Conservation (phyloP, 306 rosid genomes). For the Quercus agrifolia region DNA sequence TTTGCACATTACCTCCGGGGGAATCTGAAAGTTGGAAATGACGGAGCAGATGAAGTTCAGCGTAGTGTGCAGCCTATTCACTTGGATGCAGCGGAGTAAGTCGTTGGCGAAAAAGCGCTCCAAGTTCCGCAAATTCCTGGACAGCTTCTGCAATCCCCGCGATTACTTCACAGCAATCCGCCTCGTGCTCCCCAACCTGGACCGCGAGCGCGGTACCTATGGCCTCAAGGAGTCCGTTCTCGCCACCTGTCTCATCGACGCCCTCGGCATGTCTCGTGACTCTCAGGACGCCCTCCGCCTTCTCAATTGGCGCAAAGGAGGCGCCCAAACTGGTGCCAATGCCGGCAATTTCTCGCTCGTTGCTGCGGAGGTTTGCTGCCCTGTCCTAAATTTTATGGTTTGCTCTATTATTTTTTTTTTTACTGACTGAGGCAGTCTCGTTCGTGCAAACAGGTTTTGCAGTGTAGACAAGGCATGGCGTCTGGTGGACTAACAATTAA, state of each 20-base stretch:
- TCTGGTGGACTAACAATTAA: constrained; percentile 76
- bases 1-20: no score
- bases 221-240: constrained; percentile 92
- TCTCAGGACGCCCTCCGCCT: constrained; percentile 83
- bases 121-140: constrained; percentile 84
- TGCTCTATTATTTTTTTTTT: neutral
- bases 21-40: constrained; percentile 6
- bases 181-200: constrained; percentile 75
- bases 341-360: constrained; percentile 85
- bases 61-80: constrained; percentile 70
- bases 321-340: constrained; percentile 58
- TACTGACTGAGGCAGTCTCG: neutral
- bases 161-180: constrained; percentile 70
- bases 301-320: constrained; percentile 91
- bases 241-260: constrained; percentile 81
- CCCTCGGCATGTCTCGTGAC: constrained; percentile 75
- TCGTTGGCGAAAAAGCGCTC: constrained; percentile 70
- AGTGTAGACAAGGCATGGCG: constrained; percentile 69
- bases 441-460: constrained; percentile 58
- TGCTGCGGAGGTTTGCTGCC: constrained; percentile 57
- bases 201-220: constrained; percentile 79
- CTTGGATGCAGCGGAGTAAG: constrained; percentile 76
- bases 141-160: constrained; percentile 56
- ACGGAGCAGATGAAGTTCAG: constrained; percentile 59
- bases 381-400: no score